These are phyloP conservation scores for Nakazawaea ishiwadae DNA, from an alignment of 805 yeast genomes.

Conservation along the genomic window DNA sequence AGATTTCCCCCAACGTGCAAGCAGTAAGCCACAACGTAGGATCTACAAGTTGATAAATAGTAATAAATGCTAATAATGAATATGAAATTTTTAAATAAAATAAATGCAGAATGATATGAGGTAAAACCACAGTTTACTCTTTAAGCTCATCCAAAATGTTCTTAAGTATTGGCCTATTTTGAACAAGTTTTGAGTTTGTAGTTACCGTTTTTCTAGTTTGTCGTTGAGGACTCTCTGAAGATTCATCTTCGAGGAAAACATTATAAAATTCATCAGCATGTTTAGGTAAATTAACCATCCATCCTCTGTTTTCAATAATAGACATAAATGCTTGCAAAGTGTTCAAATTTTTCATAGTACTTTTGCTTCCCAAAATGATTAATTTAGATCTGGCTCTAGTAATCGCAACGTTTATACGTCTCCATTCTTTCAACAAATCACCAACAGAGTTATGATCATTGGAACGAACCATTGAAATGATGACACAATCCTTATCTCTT, in stretches of 20 bases:
- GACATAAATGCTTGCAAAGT: constrained; percentile 58
- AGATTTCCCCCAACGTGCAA: too few species aligned
- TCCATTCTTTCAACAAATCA: constrained; percentile 78
- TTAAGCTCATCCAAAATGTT: constrained; percentile 8
- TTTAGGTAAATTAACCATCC: constrained; percentile 59
- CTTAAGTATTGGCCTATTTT: constrained; percentile 6
- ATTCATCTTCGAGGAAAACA: constrained; percentile 8
- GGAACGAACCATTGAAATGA: constrained; percentile 85
- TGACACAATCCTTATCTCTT: constrained; percentile 86
- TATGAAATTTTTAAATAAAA: background rate
- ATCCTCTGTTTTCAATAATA: constrained; percentile 48
- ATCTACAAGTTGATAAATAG: too few species aligned
- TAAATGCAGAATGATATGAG: background rate
- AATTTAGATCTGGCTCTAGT: constrained; percentile 86
- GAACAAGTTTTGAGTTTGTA: constrained; percentile 2
- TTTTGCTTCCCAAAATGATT: constrained; percentile 74
- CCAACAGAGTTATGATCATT: constrained; percentile 66
- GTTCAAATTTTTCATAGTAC: constrained; percentile 48
- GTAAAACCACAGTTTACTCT: background rate
- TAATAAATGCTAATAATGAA: background rate
- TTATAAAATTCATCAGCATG: constrained; percentile 34
- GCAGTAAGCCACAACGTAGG: too few species aligned
- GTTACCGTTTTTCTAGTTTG: background rate
- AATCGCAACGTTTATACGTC: constrained; percentile 90
- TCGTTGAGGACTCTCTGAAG: background rate